These are phyloP conservation scores for Podaxis sp. DNA, from an alignment of 768 basidiomycete genomes.

Conservation along the genomic window DNA sequence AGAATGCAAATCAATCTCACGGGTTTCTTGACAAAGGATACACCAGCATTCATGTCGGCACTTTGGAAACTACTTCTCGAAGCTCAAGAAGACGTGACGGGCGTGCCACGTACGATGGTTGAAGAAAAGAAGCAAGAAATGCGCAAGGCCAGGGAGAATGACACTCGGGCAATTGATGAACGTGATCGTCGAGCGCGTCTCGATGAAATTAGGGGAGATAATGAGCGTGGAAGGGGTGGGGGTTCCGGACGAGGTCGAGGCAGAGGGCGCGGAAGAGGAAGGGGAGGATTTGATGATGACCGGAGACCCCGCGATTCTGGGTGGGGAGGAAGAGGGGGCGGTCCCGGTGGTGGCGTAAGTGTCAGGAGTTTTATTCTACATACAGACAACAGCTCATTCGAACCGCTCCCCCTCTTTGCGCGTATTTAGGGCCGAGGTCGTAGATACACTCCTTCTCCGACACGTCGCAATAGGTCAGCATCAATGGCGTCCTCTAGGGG, in stretches of 20 bases:
- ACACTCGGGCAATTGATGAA: conserved; percentile 66
- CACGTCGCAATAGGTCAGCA: conserved; percentile 20
- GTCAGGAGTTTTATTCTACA: conserved; percentile 15
- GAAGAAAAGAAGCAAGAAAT: conserved; percentile 93
- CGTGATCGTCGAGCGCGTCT: conserved; percentile 67
- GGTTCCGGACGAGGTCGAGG: conserved; percentile 63
- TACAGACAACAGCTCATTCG: background rate
- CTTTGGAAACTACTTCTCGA: conserved; percentile 93
- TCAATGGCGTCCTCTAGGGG: conserved; percentile 22
- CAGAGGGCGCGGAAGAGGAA: conserved; percentile 56
- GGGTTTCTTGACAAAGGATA: conserved; percentile 89
- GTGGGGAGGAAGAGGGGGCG: conserved; percentile 69
- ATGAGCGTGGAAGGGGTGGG: conserved; percentile 49
- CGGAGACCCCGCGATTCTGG: conserved; percentile 53
- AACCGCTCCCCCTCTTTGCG: background rate
- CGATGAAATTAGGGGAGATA: conserved; percentile 68
- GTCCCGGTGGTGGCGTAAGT: conserved; percentile 28
- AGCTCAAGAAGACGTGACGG: conserved; percentile 85
- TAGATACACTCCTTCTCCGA: conserved; percentile 45
- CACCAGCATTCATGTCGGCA: conserved; percentile 80
- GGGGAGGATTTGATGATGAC: conserved; percentile 47
- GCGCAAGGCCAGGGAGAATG: conserved; percentile 63
- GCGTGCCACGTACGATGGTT: conserved; percentile 87
- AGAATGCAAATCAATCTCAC: conserved; percentile 95
- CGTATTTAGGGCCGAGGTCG: conserved; percentile 42